phyloP scores from a whole-genome alignment of 768 basidiomycete species.

The Suillus plorans region DNA sequence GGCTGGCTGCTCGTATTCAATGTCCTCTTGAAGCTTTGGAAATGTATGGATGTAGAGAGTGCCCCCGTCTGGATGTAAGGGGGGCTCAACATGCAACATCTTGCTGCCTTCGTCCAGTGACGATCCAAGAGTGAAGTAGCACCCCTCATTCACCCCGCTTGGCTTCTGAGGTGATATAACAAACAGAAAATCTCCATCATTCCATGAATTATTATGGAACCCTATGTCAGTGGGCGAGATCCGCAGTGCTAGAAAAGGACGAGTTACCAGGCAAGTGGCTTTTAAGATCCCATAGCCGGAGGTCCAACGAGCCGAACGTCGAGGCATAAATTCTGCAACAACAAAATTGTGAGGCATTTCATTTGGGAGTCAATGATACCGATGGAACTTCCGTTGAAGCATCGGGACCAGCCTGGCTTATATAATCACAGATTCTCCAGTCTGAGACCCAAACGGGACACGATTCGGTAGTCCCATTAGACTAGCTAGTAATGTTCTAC shows the following conservation, averaged over 20 bases:
- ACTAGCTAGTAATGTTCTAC: too few species aligned
- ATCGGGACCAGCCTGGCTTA: too few species aligned
- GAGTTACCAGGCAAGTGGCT: background rate
- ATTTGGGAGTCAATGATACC: too few species aligned
- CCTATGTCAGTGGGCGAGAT: background rate
- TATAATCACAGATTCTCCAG: too few species aligned
- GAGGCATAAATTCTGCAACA: background rate
- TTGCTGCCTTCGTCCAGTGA: background rate
- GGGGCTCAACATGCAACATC: background rate
- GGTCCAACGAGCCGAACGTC: background rate
- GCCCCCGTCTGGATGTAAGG: background rate
- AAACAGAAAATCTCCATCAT: background rate
- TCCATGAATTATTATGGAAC: rapidly evolving
- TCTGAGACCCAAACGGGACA: too few species aligned
- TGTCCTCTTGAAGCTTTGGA: background rate
- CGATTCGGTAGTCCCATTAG: too few species aligned
- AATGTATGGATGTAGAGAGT: conserved; percentile 6
- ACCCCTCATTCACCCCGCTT: background rate
- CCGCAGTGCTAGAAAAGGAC: conserved; percentile 1
- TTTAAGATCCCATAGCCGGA: background rate
- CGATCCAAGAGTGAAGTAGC: conserved; percentile 1
- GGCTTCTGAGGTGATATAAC: background rate
- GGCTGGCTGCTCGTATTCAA: too few species aligned
- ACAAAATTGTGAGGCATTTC: too few species aligned
- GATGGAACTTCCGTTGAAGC: too few species aligned